phyloP scores from a whole-genome alignment of 176 grass and related monocot genomes.

The Phoenix roebelenii region DNA sequence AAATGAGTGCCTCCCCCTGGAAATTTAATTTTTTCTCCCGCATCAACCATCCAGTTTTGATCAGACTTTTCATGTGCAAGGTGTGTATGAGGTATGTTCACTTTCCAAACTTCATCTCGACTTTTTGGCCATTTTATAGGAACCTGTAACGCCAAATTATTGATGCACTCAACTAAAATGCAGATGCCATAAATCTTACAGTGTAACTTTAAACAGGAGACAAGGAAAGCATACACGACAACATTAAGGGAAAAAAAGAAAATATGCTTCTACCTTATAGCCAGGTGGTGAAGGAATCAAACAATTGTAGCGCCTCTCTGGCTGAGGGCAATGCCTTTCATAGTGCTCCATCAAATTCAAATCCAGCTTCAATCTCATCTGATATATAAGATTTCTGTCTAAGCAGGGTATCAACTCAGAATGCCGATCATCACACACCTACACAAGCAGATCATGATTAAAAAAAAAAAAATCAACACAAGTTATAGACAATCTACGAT shows the following conservation, averaged over 20 bases:
- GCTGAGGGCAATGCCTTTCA: slow-evolving; percentile 88
- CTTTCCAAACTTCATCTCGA: slow-evolving; percentile 92
- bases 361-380: slow-evolving; percentile 93
- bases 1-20: slow-evolving; percentile 97
- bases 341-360: slow-evolving; percentile 98
- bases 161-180: too few relatives aligned
- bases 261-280: slow-evolving; percentile 59
- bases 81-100: slow-evolving; percentile 95
- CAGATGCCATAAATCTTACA: too few relatives aligned
- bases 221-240: too few relatives aligned
- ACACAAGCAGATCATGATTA: neutral
- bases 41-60: slow-evolving; percentile 98
- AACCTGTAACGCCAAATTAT: slow-evolving; percentile 40
- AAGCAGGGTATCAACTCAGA: slow-evolving; percentile 97
- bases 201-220: too few relatives aligned
- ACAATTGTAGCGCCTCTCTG: slow-evolving; percentile 88
- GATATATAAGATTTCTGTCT: slow-evolving; percentile 99
- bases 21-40: slow-evolving; percentile 86
- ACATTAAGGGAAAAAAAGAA: too few relatives aligned
- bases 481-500: neutral
- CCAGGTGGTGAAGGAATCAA: slow-evolving; percentile 78
- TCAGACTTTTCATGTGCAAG: slow-evolving; percentile 96
- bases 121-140: slow-evolving; percentile 99
- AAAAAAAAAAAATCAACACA: neutral
- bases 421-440: slow-evolving; percentile 90